Evolutionary conservation across 345 rosid genomes (phyloP), one percentile per base, ranked within the genome.

Genomic region (Moringa oleifera): DNA sequence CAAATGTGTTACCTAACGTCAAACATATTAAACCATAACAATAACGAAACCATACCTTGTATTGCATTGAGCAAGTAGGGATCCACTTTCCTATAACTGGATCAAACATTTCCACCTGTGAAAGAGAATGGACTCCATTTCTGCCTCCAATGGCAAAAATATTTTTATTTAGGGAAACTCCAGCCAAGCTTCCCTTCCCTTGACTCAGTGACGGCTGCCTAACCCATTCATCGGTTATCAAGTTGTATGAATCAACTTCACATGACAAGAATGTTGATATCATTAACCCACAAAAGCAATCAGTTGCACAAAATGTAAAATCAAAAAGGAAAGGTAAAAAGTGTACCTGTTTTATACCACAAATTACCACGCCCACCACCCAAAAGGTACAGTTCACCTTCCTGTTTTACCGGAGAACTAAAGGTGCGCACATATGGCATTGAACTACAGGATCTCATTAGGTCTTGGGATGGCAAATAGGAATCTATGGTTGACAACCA

Each of bases 81-180:
- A 65, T 70, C 83, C 83, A 79, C 59, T 58, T 79, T 55, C 71
- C 83, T 51, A 51, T 37, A 50, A 65, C 47, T 58, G 60, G 58
- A 68, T 73, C 76, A 63, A 75, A 76, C 70, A 73, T 70, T 71
- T 79, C 83, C 37, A 76, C 80, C n/a, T 76, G 67, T 15, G 78
- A 63, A 36, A 70, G 63, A 57, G 58, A 47, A 24, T 65, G 69
- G 28, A 11, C 50, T 36, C 60, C 67, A 55, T 71, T 61, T 53
- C 76, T 76, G 25, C 80, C 80, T 49, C 80, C 83, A 23, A 73
- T 12, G 3, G 75, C 76, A 69, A 73, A 65, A 25, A 79, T 73
- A 62, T 60, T 76, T 54, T 62, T 57, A 8, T 62, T 24, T n/a
- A 66, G 56, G 31, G 83, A 54, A 66, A 76, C 56, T 24, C 70